Evolutionary conservation across 208 protist species (phyloP).

Genomic region (Acanthamoeba royreba): DNA sequence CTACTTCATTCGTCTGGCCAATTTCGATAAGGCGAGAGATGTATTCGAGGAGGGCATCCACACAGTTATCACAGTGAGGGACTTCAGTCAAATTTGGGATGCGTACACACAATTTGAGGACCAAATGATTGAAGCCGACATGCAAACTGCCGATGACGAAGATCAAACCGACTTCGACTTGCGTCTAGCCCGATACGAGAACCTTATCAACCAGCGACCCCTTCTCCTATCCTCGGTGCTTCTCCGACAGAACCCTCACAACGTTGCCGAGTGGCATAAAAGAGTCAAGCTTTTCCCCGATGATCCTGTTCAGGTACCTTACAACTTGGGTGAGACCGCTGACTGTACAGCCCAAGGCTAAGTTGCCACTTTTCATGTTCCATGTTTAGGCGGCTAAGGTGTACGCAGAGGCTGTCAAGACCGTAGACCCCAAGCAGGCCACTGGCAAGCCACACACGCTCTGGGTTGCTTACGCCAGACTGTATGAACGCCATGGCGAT

Average conservation of each 20-base stretch:
- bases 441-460: conserved; percentile 76
- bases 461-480: conserved; percentile 84
- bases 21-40: conserved; percentile 86
- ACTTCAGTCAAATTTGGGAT: conserved; percentile 90
- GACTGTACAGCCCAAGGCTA: too few relatives aligned
- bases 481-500: conserved; percentile 65
- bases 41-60: conserved; percentile 89
- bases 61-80: conserved; percentile 83
- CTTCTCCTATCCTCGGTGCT: conserved; percentile 80
- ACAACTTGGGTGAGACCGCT: too few relatives aligned
- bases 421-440: conserved; percentile 76
- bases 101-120: conserved; percentile 87
- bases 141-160: conserved; percentile 15
- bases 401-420: conserved; percentile 81
- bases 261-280: conserved; percentile 89
- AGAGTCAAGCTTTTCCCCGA: conserved; percentile 74
- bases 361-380: too few relatives aligned
- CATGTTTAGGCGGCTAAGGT: conserved; percentile 60
- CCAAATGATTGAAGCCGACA: neutral
- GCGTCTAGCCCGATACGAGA: conserved; percentile 78
- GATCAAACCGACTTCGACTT: conserved; percentile 75
- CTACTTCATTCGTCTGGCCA: conserved; percentile 85
- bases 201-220: conserved; percentile 82
- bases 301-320: conserved; percentile 25
- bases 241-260: conserved; percentile 88